A percentile compares a stretch with the other conserved stretches of the same genome.
Evolutionary conservation across 2,329 filamentous ascomycete genomes (phyloP).

Genomic region (Beauveria sp.): DNA sequence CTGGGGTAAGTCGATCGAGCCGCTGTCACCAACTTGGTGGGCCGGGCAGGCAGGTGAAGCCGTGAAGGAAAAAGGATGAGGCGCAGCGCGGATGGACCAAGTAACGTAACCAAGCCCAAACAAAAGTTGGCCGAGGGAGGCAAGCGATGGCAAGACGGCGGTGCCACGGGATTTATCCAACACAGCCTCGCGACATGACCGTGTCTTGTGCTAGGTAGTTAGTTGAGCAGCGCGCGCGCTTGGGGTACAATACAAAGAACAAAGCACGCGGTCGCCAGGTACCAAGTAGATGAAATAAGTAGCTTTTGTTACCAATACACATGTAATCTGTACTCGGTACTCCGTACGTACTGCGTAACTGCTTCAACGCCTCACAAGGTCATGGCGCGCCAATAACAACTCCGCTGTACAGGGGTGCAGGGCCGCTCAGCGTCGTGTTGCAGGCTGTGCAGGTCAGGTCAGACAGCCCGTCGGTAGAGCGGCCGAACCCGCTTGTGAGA

Average conservation of each 20-base stretch:
- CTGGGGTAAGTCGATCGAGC: conserved; percentile 1
- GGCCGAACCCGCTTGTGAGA: no score
- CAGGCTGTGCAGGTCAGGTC: background rate
- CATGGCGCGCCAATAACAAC: no score
- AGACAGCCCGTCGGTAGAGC: background rate
- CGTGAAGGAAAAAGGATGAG: background rate
- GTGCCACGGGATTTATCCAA: background rate
- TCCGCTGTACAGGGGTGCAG: background rate
- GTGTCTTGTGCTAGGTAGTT: background rate
- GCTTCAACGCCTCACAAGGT: no score
- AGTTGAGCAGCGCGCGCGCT: background rate
- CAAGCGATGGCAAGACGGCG: no score
- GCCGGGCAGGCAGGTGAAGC: background rate
- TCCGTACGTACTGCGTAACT: no score
- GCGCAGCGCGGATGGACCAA: background rate
- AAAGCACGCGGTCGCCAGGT: no score
- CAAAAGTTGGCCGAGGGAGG: no score
- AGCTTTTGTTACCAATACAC: no score
- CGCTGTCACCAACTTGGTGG: background rate
- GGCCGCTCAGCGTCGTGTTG: background rate
- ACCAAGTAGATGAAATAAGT: no score
- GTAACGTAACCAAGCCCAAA: background rate
- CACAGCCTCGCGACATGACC: conserved; percentile 2
- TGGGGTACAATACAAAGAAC: background rate
- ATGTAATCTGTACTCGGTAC: no score